These are phyloP conservation scores for Cladosporium sp. DNA, from an alignment of 2,329 filamentous ascomycete genomes.

Conservation along the genomic window DNA sequence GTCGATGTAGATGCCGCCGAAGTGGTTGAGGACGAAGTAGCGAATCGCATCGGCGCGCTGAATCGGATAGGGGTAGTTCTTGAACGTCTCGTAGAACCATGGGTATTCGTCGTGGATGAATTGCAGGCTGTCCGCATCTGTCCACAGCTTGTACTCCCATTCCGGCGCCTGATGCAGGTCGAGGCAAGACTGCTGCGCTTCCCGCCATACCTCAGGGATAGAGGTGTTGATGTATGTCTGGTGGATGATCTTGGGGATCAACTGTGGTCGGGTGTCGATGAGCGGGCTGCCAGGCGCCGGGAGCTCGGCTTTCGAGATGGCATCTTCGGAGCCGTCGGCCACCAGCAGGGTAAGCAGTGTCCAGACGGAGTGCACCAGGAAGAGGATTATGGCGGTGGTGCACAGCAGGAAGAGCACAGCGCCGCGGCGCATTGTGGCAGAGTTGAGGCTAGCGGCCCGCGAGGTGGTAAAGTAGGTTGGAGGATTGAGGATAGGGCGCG, in stretches of 20 bases:
- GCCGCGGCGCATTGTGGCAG: slow-evolving; percentile 51
- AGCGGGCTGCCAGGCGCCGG: slow-evolving; percentile 55
- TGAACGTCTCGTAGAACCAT: slow-evolving; percentile 64
- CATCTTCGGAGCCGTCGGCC: slow-evolving; percentile 60
- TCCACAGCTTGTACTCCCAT: slow-evolving; percentile 80
- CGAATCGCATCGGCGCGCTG: slow-evolving; percentile 70
- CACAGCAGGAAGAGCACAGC: slow-evolving; percentile 58
- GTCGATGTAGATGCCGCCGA: slow-evolving; percentile 75
- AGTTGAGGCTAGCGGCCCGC: background rate
- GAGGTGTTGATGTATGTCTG: slow-evolving; percentile 68
- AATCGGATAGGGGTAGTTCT: slow-evolving; percentile 67
- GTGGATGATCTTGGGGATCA: slow-evolving; percentile 73
- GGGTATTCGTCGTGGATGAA: slow-evolving; percentile 70
- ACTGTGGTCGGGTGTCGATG: slow-evolving; percentile 50
- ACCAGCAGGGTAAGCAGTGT: slow-evolving; percentile 65
- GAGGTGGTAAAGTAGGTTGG: background rate
- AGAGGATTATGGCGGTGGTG: slow-evolving; percentile 57
- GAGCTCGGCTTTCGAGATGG: slow-evolving; percentile 60
- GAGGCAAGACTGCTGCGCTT: slow-evolving; percentile 59
- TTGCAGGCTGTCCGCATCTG: slow-evolving; percentile 59
- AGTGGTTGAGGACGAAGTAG: slow-evolving; percentile 72
- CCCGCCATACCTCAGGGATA: slow-evolving; percentile 61
- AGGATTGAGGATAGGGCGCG: background rate
- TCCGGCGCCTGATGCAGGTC: slow-evolving; percentile 51
- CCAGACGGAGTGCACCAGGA: slow-evolving; percentile 62